Conservation (phyloP, 1,284 basidiomycete genomes). For the Cronartium ribicola region DNA sequence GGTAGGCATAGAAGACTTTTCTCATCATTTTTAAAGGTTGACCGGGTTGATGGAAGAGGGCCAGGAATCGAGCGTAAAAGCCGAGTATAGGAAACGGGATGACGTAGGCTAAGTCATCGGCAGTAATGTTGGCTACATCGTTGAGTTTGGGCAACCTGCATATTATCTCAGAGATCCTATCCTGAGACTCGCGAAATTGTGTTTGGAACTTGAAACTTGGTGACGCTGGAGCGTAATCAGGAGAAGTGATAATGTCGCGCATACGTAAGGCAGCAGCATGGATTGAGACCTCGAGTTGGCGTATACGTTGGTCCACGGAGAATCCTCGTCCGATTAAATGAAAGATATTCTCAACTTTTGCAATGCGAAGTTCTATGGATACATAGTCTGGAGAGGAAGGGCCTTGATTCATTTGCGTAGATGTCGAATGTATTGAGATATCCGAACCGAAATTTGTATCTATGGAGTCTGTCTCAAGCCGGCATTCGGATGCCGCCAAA, state of each 20-base stretch:
- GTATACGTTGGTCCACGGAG: conserved; percentile 13
- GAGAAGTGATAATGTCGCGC: background rate
- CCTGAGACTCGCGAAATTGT: conserved; percentile 3
- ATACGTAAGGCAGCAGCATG: conserved; percentile 18
- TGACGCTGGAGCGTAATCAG: background rate
- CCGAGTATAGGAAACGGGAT: conserved; percentile 29
- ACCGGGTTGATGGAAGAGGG: conserved; percentile 27
- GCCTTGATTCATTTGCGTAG: background rate
- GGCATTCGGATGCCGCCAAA: conserved; percentile 1
- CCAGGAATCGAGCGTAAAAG: conserved; percentile 27
- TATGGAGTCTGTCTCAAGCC: background rate
- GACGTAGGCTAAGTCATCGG: conserved; percentile 20
- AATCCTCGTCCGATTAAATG: conserved; percentile 5
- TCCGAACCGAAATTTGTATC: background rate
- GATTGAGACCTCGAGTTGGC: conserved; percentile 16
- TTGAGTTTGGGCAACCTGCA: conserved; percentile 8
- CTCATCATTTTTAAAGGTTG: conserved; percentile 35
- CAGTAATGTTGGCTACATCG: conserved; percentile 21
- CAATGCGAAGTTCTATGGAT: conserved; percentile 6
- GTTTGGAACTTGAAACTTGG: background rate
- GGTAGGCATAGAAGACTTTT: conserved; percentile 38
- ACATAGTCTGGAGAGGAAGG: background rate
- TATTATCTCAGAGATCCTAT: conserved; percentile 24
- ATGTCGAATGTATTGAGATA: background rate
- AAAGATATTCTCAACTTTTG: conserved; percentile 15